Base-by-base conservation (phyloP, 2,329 filamentous ascomycete genomes). In the Truncatella angustata region DNA sequence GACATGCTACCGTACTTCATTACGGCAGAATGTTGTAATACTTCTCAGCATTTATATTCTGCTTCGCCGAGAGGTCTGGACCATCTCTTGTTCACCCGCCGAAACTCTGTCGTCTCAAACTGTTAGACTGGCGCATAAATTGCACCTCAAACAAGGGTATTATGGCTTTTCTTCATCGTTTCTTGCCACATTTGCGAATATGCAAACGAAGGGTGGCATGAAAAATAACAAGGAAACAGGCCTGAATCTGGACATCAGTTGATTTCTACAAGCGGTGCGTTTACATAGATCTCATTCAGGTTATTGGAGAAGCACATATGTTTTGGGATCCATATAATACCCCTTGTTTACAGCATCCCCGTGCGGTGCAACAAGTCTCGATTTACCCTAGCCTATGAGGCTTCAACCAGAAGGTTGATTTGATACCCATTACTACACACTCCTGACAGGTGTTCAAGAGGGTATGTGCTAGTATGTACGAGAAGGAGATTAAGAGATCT, bases 251-350 rank as follows among this genome's bases (percentile, higher is more conserved):
- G 21, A 11, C 40, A 2, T 20, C 20, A 5, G 9, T 43, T 14
- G 11, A 21, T 14, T 43, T 43, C 18, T 20, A 5, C 10, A 10
- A 43, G 21, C 40, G 40, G 12, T 20, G 40, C 40, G 6, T 43
- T 26, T 20, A 43, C 16, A 43, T 43, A 43, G 40, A 43, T 43
- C 20, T 21, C 18, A 43, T 12, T 23, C n/a, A 7, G 36, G 36
- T n/a, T n/a, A 20, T 21, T 11, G 40, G 10, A 23, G 7, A 20
- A 11, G 10, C 20, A 14, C 12, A 24, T 21, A 9, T 14, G 14
- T 43, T 43, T 43, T 26, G 40, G 40, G 40, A 43, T 5, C 20
- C 40, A 43, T 43, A 43, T 43, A n/a, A n/a, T n/a, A 43, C 36
- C 40, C 40, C 40, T 26, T 23, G 20, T 20, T 23, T 43, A 20